Percentiles rank a stretch among this genome's conserved stretches.
Evolutionary conservation across 73 alveolate genomes (phyloP).

Genomic region (Durusdinium trenchii): DNA sequence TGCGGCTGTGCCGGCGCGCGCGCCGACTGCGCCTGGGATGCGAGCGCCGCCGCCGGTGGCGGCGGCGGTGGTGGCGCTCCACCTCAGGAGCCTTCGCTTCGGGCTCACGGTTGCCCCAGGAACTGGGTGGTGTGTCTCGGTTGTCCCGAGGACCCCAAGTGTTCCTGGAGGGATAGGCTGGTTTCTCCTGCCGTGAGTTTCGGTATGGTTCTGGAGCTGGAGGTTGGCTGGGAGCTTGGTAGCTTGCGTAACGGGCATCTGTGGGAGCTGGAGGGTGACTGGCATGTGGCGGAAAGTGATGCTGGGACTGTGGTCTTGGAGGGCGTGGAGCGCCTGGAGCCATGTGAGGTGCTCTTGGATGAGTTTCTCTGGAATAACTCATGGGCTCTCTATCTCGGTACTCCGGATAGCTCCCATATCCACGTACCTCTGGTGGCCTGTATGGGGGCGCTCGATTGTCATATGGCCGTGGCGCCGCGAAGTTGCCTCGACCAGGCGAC

Average conservation of each 20-base stretch:
- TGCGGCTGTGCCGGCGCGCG: background rate
- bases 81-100: background rate
- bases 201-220: constrained; percentile 15
- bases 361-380: too few relatives aligned
- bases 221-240: background rate
- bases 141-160: constrained; percentile 93
- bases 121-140: constrained; percentile 65
- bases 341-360: background rate
- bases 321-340: background rate
- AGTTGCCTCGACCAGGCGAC: too few relatives aligned
- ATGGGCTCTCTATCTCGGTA: too few relatives aligned
- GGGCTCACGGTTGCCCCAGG: constrained; percentile 38
- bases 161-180: background rate
- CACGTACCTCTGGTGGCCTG: too few relatives aligned
- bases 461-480: too few relatives aligned
- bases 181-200: background rate
- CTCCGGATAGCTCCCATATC: too few relatives aligned
- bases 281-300: background rate
- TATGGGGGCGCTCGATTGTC: too few relatives aligned
- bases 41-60: constrained; percentile 50
- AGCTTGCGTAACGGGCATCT: background rate
- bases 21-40: background rate
- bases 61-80: constrained; percentile 42
- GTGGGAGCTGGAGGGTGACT: constrained; percentile 6
- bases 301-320: background rate